Base-by-base conservation (phyloP, 495 filamentous ascomycete species). In the Evernia prunastri region DNA sequence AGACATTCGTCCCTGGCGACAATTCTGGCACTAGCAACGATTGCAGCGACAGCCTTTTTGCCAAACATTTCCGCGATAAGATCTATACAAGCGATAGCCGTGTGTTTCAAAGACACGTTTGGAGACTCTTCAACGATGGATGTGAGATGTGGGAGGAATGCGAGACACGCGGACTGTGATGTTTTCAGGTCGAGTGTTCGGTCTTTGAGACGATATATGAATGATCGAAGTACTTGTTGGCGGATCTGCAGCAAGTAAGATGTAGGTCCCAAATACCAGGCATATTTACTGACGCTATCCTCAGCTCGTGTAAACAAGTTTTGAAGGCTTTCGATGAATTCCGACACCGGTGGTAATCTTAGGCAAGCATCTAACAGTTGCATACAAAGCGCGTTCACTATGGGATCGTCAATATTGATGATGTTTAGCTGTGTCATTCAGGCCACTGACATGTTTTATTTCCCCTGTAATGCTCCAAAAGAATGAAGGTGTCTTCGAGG, bases 21-120 rank as follows among this genome's bases (percentile, higher is more conserved):
- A 10, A 87, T 85, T 58, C 84, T 77, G 15, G 90, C 89, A 31
- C 90, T 86, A 36, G 72, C 60, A 31, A 81, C 74, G 31, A 88
- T 79, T 59, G 86, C 86, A 63, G 84, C 84, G 1, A 85, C 78
- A 68, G 93, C 89, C 70, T 88, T 90, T 75, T 92, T 93, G 60
- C 94, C 94, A 71, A 95, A 96, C 71, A 89, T 89, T 75, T 95
- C 90, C 12, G 89, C 83, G 59, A 97, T 92, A 68, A 87, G 86
- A 75, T 96, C 91, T 57, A 96, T 88, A 69, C 94, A 97, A 45
- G 83, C 81, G 47, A 97, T 81, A 8, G 92, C 89, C 35, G 87
- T 87, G 67, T 87, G 87, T 74, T 91, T 93, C 70, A 94, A 84
- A 42, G 84, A 78, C 47, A 84, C 80, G 68, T 92, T 82, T 27